Conservation (phyloP, 306 rosid genomes). For the Trifolium subterraneum region DNA sequence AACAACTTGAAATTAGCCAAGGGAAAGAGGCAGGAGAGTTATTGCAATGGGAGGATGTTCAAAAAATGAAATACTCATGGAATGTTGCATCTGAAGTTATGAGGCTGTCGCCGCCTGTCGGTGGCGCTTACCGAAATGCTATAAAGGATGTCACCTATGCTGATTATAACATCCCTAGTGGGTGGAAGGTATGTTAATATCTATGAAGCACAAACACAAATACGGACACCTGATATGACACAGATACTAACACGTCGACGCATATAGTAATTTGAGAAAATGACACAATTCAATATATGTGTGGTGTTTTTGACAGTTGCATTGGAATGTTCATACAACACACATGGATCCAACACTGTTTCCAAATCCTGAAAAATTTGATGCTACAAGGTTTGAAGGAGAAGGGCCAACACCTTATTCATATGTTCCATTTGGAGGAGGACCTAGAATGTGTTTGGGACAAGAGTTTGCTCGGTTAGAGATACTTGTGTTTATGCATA, state of each 20-base stretch:
- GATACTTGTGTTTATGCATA: slow-evolving; percentile 57
- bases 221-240: too few relatives aligned
- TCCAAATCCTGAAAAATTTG: slow-evolving; percentile 51
- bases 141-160: slow-evolving; percentile 53
- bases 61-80: slow-evolving; percentile 70
- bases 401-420: slow-evolving; percentile 53
- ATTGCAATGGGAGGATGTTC: slow-evolving; percentile 61
- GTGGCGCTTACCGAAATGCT: slow-evolving; percentile 61
- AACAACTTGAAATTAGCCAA: slow-evolving; percentile 52
- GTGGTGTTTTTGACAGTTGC: slow-evolving; percentile 43
- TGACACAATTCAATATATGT: too few relatives aligned
- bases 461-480: slow-evolving; percentile 61
- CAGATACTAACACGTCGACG: too few relatives aligned
- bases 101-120: slow-evolving; percentile 54
- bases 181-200: slow-evolving; percentile 62
- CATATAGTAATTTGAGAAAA: too few relatives aligned
- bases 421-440: slow-evolving; percentile 60
- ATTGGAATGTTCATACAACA: slow-evolving; percentile 53
- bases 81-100: slow-evolving; percentile 56
- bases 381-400: slow-evolving; percentile 60
- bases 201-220: too few relatives aligned
- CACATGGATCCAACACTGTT: slow-evolving; percentile 53
- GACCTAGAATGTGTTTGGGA: slow-evolving; percentile 68
- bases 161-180: slow-evolving; percentile 57
- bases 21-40: slow-evolving; percentile 50